phyloP scores from a whole-genome alignment of 768 basidiomycete species.

The Mycena filopes region DNA sequence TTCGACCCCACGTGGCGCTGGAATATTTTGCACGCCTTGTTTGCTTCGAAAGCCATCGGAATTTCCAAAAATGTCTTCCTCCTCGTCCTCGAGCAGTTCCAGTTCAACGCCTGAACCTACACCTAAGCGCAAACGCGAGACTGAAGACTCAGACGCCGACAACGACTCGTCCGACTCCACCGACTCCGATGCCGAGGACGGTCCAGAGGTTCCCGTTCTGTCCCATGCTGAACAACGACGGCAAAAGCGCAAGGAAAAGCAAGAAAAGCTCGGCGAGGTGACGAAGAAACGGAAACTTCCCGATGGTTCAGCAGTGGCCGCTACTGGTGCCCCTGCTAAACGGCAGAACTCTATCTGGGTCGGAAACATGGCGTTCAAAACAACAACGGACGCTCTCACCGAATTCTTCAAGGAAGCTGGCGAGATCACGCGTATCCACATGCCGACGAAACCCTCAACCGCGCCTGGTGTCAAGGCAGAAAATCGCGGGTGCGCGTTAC shows the following conservation, averaged over 20 bases:
- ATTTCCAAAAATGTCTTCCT: slow-evolving; percentile 43
- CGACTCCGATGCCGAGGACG: slow-evolving; percentile 38
- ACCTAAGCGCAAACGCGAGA: slow-evolving; percentile 46
- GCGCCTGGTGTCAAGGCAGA: slow-evolving; percentile 64
- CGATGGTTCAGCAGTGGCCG: slow-evolving; percentile 45
- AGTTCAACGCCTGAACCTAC: slow-evolving; percentile 39
- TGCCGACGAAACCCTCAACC: slow-evolving; percentile 78
- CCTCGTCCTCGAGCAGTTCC: slow-evolving; percentile 44
- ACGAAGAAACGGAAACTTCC: slow-evolving; percentile 62
- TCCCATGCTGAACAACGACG: slow-evolving; percentile 81
- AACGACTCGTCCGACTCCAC: slow-evolving; percentile 34
- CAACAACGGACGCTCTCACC: slow-evolving; percentile 77
- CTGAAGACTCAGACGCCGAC: slow-evolving; percentile 28
- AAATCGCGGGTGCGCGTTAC: slow-evolving; percentile 77
- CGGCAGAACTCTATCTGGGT: slow-evolving; percentile 95
- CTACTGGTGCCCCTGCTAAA: slow-evolving; percentile 50
- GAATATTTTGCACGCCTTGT: too few species aligned
- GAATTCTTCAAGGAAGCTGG: slow-evolving; percentile 77
- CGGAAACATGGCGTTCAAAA: slow-evolving; percentile 93
- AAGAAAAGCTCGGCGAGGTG: slow-evolving; percentile 34
- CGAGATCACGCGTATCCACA: slow-evolving; percentile 82
- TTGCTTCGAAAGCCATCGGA: neutral
- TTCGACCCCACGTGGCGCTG: slow-evolving; percentile 10
- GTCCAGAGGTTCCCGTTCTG: slow-evolving; percentile 59
- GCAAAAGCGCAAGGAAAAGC: slow-evolving; percentile 61